A percentile compares a stretch with the other conserved stretches of the same genome.
These are phyloP conservation scores for Ostreobium quekettii DNA, from an alignment of 139 green algal species.

Conservation along the genomic window DNA sequence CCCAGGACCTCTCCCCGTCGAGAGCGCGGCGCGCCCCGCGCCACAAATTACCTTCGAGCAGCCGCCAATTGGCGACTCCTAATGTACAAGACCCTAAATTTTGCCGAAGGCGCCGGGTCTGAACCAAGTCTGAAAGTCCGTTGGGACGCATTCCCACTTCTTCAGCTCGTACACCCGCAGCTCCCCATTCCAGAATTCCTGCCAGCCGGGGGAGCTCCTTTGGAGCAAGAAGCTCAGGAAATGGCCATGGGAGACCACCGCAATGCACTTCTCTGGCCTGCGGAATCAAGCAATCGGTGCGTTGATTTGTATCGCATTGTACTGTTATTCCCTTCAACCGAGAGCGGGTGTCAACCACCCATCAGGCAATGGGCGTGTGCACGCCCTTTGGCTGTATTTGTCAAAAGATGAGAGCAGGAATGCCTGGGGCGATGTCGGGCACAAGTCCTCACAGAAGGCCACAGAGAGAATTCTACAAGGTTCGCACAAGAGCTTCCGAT, in stretches of 20 bases:
- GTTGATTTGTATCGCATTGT: neutral
- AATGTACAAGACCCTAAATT: too few species aligned
- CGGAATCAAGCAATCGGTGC: neutral
- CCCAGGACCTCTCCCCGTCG: too few species aligned
- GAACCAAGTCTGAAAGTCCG: neutral
- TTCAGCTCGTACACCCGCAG: conserved; percentile 1
- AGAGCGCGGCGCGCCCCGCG: too few species aligned
- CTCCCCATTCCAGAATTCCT: conserved; percentile 17
- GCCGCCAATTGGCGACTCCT: too few species aligned
- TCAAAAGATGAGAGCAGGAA: too few species aligned
- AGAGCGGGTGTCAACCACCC: neutral
- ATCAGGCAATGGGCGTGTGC: neutral
- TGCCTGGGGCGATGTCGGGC: too few species aligned
- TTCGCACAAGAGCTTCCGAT: too few species aligned
- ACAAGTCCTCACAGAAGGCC: too few species aligned
- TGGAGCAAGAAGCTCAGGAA: conserved; percentile 14
- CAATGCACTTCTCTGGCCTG: conserved; percentile 10
- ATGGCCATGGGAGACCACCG: conserved; percentile 17
- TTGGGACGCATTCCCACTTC: neutral
- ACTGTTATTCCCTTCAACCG: neutral
- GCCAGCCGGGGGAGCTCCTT: neutral
- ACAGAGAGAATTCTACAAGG: too few species aligned
- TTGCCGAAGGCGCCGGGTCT: too few species aligned
- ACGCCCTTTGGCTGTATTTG: neutral
- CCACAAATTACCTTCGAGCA: too few species aligned